Evolutionary conservation across 73 alveolate genomes (phyloP), one percentile per base, ranked within the genome.

Genomic region (Blepharisma japonicum): DNA sequence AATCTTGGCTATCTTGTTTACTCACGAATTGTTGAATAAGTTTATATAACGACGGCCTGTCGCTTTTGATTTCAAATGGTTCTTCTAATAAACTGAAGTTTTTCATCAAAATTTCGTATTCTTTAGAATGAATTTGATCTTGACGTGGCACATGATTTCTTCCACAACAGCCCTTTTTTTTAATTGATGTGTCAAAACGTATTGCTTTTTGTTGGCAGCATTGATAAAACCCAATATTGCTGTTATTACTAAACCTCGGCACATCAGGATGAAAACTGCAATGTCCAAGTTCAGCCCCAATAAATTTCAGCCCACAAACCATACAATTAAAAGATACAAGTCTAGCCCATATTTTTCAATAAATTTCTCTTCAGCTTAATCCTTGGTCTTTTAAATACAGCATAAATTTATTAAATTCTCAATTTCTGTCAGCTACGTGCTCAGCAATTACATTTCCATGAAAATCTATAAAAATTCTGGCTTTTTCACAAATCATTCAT

Each of bases 391-490:
- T 77, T 21, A 87, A 32, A 56, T 56, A 83, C 55, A 46, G 23
- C 20, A 87, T 51, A 81, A 87, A 87, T 46, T 82, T 83, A 55
- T 84, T 80, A 38, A 80, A 45, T 48, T 79, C 86, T 72, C 82
- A 87, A 71, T 54, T 46, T 76, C 84, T 79, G 72, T 87, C 95
- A 4, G 89, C 90, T 68, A 87, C 89, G 68, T 87, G 95, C 86
- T 84, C 53, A 3, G 95, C 95, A 6, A 87, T 79, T 6, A 87
- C 91, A 11, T 80, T 71, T 27, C 95, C 95, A 45, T 86, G 89
- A 82, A 84, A 87, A 55, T 87, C 95, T 0, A 87, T 87, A 72
- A 87, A 87, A 47, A 87, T 78, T 54, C 71, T 76, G 8, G 95
- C 91, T 46, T 81, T 79, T 3, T 87, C 83, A 66, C 95, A 87